A percentile compares a stretch with the other conserved stretches of the same genome.
Conservation (phyloP, 805 yeast species). For the Torulaspora indica region DNA sequence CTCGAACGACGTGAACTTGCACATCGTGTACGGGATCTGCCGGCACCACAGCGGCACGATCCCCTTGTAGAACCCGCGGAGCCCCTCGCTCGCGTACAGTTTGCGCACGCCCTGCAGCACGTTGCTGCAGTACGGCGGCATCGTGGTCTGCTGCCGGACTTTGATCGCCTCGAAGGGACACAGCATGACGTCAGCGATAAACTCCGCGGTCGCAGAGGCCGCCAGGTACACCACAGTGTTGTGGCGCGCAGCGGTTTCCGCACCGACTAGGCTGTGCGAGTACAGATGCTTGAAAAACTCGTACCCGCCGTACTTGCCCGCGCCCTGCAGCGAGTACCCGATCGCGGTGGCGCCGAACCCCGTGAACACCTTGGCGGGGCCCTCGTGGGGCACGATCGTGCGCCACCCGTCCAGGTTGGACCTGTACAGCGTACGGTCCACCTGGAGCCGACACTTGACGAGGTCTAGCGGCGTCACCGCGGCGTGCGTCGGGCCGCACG, state of each 20-base stretch:
- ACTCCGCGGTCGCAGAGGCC: conserved; percentile 92
- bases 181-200: conserved; percentile 80
- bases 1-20: conserved; percentile 92
- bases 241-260: conserved; percentile 54
- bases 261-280: conserved; percentile 59
- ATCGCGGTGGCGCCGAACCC: conserved; percentile 90
- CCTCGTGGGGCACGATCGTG: conserved; percentile 67
- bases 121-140: conserved; percentile 73
- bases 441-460: conserved; percentile 92
- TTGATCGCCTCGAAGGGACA: conserved; percentile 96
- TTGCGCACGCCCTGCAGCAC: conserved; percentile 63
- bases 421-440: conserved; percentile 63
- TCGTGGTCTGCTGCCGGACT: conserved; percentile 87
- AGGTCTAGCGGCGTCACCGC: conserved; percentile 89
- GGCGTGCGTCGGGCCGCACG: conserved; percentile 97
- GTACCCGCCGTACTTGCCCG: conserved; percentile 94
- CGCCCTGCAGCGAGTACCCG: conserved; percentile 95
- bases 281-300: conserved; percentile 84
- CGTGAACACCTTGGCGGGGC: conserved; percentile 69
- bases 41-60: conserved; percentile 90
- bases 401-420: conserved; percentile 81
- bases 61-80: conserved; percentile 79
- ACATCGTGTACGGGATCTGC: conserved; percentile 99
- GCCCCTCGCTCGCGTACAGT: conserved; percentile 63
- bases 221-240: conserved; percentile 71